These are phyloP conservation scores for Penicillium sp. DNA, from an alignment of 2,329 filamentous ascomycete species.

Conservation along the genomic window DNA sequence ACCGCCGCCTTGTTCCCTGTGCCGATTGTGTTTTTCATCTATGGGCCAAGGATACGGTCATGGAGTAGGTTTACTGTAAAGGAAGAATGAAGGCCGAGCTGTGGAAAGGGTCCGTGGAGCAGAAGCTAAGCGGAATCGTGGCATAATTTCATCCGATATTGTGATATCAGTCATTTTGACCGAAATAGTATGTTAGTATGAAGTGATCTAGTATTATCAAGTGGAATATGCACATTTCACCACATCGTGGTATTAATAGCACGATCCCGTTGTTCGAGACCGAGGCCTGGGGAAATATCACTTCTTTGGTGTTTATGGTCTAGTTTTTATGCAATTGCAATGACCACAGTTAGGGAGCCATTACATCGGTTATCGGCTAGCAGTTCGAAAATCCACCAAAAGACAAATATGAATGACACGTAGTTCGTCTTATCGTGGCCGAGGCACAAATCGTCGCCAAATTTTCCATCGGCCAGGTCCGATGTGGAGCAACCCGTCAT, in stretches of 20 bases:
- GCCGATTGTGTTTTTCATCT: slow-evolving; percentile 46
- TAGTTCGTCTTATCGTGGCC: background rate
- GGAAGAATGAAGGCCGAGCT: background rate
- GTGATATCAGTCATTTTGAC: background rate
- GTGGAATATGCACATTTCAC: background rate
- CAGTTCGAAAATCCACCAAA: background rate
- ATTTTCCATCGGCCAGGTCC: slow-evolving; percentile 4
- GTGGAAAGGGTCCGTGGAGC: background rate
- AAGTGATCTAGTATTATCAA: background rate
- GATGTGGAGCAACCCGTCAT: background rate
- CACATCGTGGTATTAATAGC: no score
- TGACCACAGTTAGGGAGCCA: background rate
- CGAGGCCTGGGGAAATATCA: no score
- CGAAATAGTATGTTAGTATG: background rate
- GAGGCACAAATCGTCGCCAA: background rate
- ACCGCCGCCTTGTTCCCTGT: slow-evolving; percentile 37
- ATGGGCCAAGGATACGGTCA: slow-evolving; percentile 39
- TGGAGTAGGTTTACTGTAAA: slow-evolving; percentile 39
- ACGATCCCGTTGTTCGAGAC: no score
- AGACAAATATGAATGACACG: slow-evolving; percentile 1
- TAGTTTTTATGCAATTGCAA: no score
- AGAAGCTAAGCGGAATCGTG: no score
- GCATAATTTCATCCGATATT: background rate
- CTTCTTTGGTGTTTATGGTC: background rate
- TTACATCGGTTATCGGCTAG: background rate